Evolutionary conservation across 2,329 filamentous ascomycete species (phyloP).

Genomic region (Talaromyces sp.): DNA sequence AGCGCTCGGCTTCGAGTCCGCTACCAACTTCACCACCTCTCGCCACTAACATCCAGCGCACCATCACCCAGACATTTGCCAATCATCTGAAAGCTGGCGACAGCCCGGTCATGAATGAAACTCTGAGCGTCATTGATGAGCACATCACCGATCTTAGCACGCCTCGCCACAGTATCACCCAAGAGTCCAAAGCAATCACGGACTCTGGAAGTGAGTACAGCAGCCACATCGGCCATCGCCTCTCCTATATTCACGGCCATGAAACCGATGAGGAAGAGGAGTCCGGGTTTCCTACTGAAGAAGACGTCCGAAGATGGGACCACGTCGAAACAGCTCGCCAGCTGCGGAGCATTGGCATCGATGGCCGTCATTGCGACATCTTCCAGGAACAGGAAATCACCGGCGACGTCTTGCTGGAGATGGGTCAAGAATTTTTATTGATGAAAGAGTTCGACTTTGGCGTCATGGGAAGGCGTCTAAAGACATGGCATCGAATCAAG

Average conservation of each 20-base stretch:
- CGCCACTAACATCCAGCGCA: constrained; percentile 36
- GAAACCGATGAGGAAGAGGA: constrained; percentile 97
- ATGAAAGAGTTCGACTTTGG: constrained; percentile 94
- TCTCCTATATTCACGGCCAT: constrained; percentile 89
- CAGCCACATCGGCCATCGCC: constrained; percentile 65
- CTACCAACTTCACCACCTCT: constrained; percentile 28
- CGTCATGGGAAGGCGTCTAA: constrained; percentile 79
- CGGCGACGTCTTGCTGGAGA: constrained; percentile 84
- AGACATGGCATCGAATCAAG: constrained; percentile 97
- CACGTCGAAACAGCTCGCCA: constrained; percentile 82
- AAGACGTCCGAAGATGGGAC: constrained; percentile 75
- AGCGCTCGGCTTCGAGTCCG: constrained; percentile 31
- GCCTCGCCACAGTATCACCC: constrained; percentile 50
- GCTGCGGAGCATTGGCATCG: constrained; percentile 76
- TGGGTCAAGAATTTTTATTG: constrained; percentile 93
- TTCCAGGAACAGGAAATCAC: constrained; percentile 95
- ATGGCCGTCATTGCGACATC: constrained; percentile 85
- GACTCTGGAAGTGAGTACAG: constrained; percentile 91
- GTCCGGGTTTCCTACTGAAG: constrained; percentile 60
- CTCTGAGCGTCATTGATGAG: constrained; percentile 91
- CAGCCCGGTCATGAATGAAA: constrained; percentile 86
- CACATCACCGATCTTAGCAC: constrained; percentile 84
- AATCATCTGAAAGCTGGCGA: constrained; percentile 51
- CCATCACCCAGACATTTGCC: constrained; percentile 42
- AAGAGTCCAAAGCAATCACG: constrained; percentile 52